Conservation (phyloP, 148 eudicot genomes). For the Bassia scoparia region DNA sequence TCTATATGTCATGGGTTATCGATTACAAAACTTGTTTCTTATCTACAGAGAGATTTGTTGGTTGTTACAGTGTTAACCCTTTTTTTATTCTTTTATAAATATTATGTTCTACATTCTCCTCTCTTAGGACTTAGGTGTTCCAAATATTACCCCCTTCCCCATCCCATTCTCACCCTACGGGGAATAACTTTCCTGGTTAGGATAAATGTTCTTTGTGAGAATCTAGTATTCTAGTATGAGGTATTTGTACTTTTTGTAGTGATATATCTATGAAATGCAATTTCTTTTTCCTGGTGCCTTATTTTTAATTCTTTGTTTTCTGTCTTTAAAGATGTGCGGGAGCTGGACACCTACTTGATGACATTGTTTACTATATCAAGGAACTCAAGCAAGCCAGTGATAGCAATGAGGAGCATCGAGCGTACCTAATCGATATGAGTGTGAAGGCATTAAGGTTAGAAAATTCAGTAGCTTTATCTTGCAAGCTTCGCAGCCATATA, state of each 20-base stretch:
- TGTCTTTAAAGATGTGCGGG: slow-evolving; percentile 73
- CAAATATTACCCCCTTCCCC: background rate
- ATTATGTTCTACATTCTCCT: background rate
- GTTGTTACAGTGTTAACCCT: background rate
- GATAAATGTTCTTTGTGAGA: background rate
- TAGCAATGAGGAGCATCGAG: slow-evolving; percentile 65
- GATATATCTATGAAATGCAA: background rate
- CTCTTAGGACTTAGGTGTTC: background rate
- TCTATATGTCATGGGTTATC: no score
- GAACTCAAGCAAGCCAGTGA: slow-evolving; percentile 53
- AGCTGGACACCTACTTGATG: slow-evolving; percentile 88
- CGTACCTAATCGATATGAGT: slow-evolving; percentile 76
- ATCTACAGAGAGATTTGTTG: background rate
- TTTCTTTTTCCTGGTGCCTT: background rate
- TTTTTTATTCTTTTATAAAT: background rate
- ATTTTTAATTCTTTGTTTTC: slow-evolving; percentile 10
- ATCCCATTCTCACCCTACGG: no score
- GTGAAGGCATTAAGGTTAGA: slow-evolving; percentile 83
- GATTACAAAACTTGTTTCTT: background rate
- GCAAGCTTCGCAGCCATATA: background rate
- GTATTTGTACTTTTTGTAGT: no score
- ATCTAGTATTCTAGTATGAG: no score
- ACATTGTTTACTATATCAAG: slow-evolving; percentile 53
- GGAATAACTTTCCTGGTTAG: background rate
- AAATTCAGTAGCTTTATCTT: background rate